These are phyloP conservation scores for Xylariales sp. DNA, from an alignment of 2,329 filamentous ascomycete species.

Conservation along the genomic window DNA sequence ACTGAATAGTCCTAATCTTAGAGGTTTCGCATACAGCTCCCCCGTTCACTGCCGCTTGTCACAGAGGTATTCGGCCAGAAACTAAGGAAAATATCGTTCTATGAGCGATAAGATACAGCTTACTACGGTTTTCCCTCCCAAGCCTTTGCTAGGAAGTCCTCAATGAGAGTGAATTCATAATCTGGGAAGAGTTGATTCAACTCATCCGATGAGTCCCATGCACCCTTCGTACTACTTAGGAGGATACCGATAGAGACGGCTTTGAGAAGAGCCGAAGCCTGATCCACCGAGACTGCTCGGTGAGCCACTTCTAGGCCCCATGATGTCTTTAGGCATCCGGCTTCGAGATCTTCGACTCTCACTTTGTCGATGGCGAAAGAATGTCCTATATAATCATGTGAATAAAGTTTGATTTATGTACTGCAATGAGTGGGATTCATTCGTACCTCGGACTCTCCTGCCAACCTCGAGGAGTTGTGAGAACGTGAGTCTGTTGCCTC, in stretches of 20 bases:
- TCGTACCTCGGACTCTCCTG: slow-evolving; percentile 34
- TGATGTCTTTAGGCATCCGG: slow-evolving; percentile 32
- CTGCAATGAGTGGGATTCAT: not conserved
- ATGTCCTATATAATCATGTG: slow-evolving; percentile 19
- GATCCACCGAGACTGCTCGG: slow-evolving; percentile 28
- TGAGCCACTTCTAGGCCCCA: slow-evolving; percentile 33
- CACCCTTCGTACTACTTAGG: slow-evolving; percentile 33
- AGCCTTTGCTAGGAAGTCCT: slow-evolving; percentile 34
- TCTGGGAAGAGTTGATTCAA: slow-evolving; percentile 40
- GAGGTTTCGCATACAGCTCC: no score
- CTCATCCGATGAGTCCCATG: slow-evolving; percentile 38
- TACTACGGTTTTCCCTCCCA: slow-evolving; percentile 30
- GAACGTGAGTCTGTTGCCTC: slow-evolving; percentile 30
- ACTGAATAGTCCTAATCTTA: no score
- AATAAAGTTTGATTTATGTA: slow-evolving; percentile 10
- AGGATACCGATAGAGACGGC: slow-evolving; percentile 37
- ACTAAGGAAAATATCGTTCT: no score
- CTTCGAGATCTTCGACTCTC: slow-evolving; percentile 40
- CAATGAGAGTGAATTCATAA: slow-evolving; percentile 33
- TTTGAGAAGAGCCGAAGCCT: slow-evolving; percentile 28
- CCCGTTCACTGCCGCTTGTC: no score
- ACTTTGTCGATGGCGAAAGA: slow-evolving; percentile 40
- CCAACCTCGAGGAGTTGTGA: slow-evolving; percentile 35
- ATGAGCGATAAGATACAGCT: no score
- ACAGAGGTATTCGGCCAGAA: no score